A percentile compares a stretch with the other conserved stretches of the same genome.
Conservation (phyloP, 2,329 filamentous ascomycete species). For the Albophoma yamanashiensis region DNA sequence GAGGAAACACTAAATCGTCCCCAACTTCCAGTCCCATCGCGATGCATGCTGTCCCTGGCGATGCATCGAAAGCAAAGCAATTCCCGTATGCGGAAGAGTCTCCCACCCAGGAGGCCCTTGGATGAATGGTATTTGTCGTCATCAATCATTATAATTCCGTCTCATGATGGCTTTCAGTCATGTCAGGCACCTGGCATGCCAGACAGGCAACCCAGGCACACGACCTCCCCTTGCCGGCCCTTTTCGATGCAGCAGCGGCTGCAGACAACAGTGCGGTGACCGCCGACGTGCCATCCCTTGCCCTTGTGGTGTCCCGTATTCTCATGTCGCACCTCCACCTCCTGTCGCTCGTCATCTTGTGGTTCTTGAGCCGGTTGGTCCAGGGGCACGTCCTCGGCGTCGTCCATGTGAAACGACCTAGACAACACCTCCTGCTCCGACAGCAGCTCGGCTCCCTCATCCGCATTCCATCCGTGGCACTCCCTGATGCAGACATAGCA, state of each 20-base stretch:
- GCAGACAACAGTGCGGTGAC: constrained; percentile 47
- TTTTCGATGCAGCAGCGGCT: constrained; percentile 59
- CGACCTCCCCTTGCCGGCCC: constrained; percentile 52
- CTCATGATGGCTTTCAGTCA: neutral
- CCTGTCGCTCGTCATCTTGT: constrained; percentile 1
- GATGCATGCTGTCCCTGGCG: neutral
- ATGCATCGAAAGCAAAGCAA: neutral
- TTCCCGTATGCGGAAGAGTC: neutral
- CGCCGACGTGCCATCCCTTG: constrained; percentile 26
- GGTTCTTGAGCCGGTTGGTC: neutral
- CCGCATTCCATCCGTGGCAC: constrained; percentile 39
- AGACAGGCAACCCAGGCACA: constrained; percentile 53
- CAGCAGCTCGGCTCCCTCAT: constrained; percentile 8
- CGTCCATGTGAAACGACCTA: constrained; percentile 39
- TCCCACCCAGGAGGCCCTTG: neutral
- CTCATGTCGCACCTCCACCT: neutral
- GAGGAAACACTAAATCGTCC: too few species aligned
- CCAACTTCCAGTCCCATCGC: neutral
- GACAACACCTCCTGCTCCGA: constrained; percentile 26
- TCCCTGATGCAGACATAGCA: constrained; percentile 61
- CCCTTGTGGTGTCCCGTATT: constrained; percentile 1
- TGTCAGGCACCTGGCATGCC: constrained; percentile 27
- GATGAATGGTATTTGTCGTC: constrained; percentile 1
- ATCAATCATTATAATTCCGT: constrained; percentile 3
- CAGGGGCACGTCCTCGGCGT: constrained; percentile 24